phyloP scores from a whole-genome alignment of 2,329 filamentous ascomycete genomes.

The Lasiodiplodia hormozganensis region DNA sequence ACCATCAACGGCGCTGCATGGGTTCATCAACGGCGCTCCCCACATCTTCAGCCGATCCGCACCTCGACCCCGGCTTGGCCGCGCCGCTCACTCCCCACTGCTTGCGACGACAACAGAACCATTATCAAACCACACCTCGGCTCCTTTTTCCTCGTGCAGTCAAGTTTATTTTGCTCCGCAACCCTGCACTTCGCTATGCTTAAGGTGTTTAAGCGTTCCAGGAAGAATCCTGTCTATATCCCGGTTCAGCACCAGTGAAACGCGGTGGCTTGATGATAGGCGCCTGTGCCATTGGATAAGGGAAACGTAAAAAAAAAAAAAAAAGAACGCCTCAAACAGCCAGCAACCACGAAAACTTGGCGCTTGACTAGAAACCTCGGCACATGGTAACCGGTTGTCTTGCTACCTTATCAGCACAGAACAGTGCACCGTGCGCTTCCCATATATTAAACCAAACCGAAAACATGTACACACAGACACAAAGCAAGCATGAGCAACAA shows the following conservation, averaged over 20 bases:
- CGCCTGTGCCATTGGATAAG: not conserved
- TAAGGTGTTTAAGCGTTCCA: not conserved
- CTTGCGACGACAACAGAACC: not conserved
- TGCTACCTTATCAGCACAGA: not conserved
- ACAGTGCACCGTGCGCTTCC: too few relatives aligned
- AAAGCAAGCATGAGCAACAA: not conserved
- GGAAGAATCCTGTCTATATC: not conserved
- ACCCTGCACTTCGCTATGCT: not conserved
- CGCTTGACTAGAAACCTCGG: not conserved
- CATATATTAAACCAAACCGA: not conserved
- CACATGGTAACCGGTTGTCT: not conserved
- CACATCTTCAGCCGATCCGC: not conserved
- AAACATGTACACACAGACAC: not conserved
- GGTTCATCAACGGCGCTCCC: not conserved
- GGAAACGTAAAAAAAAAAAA: not conserved
- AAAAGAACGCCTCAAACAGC: not conserved
- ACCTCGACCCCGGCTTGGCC: not conserved
- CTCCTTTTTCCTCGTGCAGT: not conserved
- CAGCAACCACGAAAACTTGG: not conserved
- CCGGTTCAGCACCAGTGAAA: constrained; percentile 13
- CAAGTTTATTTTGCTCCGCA: not conserved
- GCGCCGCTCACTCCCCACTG: not conserved
- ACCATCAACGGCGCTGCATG: not conserved
- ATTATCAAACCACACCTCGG: not conserved
- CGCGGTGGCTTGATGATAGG: constrained; percentile 19